Evolutionary conservation across 208 protist species (phyloP), one percentile per base, ranked within the genome.

Genomic region (Crithidia acanthocephali): DNA sequence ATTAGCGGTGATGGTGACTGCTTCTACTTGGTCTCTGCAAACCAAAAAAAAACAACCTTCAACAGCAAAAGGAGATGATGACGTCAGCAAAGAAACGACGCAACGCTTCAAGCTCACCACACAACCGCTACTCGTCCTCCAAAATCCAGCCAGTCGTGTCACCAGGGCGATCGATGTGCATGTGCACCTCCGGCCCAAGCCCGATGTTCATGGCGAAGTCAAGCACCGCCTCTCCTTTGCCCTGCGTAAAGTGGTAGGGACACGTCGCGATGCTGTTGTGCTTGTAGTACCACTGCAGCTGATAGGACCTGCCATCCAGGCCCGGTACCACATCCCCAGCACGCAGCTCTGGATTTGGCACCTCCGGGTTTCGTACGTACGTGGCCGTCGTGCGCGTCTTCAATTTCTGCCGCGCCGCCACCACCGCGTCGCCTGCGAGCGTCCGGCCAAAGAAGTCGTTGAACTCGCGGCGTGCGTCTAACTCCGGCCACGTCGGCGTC

Each of bases 241-340:
- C 81, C 60, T 90, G 75, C 4, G 88, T 81, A 59, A 94, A 88
- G 37, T 91, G 79, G 51, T 58, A 86, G 16, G 88, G 85, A n/a
- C 86, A 76, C 23, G 79, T 88, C 42, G 84, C 70, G 37, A 88
- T 68, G 60, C 80, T 87, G 35, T 70, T 61, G 30, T 84, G 84
- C 25, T 33, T 28, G 65, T 87, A 88, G 69, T 86, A 87, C 70
- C 76, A 84, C 53, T 84, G 81, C 50, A 83, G 60, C 53, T 84
- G 74, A 37, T 76, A 75, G 9, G 52, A 28, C 13, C 33, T 50
- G 20, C 74, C 81, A 40, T 85, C 74, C 1, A 27, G 23, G 27
- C 80, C 79, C 10, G 11, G 20, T 2, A 67, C 76, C 28, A 79
- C 68, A 53, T 86, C 74, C 23, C 76, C 75, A 5, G 82, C 83